Percentiles rank a stretch among this genome's conserved stretches.
These are phyloP conservation scores for Gamarada debralockiae DNA, from an alignment of 495 filamentous ascomycete genomes.

Conservation along the genomic window DNA sequence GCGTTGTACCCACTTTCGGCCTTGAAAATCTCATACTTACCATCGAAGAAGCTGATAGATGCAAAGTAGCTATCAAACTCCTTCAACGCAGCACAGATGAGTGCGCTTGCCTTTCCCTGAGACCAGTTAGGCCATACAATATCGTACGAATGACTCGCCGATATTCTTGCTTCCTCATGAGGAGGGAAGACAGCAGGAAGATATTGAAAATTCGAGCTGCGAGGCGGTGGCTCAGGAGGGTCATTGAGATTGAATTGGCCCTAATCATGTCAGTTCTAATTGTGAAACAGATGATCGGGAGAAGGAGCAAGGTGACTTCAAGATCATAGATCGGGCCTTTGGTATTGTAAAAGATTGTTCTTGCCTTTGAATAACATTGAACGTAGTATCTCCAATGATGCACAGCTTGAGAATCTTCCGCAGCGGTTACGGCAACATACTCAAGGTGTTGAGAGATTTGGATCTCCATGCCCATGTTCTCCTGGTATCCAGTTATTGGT, in stretches of 20 bases:
- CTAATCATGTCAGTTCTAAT: conserved; percentile 16
- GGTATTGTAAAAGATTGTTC: neutral
- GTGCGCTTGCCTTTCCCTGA: conserved; percentile 18
- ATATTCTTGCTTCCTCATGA: conserved; percentile 28
- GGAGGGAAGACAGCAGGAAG: conserved; percentile 29
- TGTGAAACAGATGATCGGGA: neutral
- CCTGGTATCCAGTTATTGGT: too few species aligned
- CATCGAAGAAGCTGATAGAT: conserved; percentile 34
- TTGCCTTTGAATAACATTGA: conserved; percentile 3
- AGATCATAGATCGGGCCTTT: neutral
- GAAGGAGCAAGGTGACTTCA: neutral
- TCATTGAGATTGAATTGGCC: conserved; percentile 35
- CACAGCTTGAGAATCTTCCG: neutral
- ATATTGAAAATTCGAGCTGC: conserved; percentile 24
- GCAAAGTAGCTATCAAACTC: conserved; percentile 30
- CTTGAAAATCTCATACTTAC: conserved; percentile 30
- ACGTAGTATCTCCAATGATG: conserved; percentile 4
- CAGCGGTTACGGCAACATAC: neutral
- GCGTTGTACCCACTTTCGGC: conserved; percentile 28
- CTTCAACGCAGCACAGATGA: conserved; percentile 24
- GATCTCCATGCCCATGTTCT: neutral
- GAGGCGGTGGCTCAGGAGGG: conserved; percentile 33
- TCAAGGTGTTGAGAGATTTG: neutral
- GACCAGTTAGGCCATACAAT: conserved; percentile 23
- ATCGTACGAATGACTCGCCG: conserved; percentile 10